These are phyloP conservation scores for Tricholoma saponaceum DNA, from an alignment of 768 basidiomycete genomes.

Conservation along the genomic window DNA sequence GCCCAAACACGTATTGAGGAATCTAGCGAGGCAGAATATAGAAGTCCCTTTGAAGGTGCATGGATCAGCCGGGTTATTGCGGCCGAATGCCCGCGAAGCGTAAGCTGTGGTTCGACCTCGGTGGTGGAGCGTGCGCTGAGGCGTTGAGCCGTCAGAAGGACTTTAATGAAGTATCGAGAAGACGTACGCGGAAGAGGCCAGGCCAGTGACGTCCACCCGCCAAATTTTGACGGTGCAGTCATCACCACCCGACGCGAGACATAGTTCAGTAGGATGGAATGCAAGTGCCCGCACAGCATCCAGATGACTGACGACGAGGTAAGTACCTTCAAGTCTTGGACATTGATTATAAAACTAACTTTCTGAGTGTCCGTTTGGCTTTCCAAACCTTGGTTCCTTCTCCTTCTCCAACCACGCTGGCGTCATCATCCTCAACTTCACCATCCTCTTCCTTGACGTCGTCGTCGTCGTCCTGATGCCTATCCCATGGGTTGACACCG, in stretches of 20 bases:
- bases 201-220: slow-evolving; percentile 75
- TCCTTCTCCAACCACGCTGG: slow-evolving; percentile 59
- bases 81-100: slow-evolving; percentile 89
- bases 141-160: slow-evolving; percentile 14
- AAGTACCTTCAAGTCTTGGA: slow-evolving; percentile 11
- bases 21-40: slow-evolving; percentile 93
- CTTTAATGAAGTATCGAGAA: slow-evolving; percentile 8
- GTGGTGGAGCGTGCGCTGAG: slow-evolving; percentile 64
- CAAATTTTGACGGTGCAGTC: slow-evolving; percentile 96
- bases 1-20: slow-evolving; percentile 92
- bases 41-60: slow-evolving; percentile 65
- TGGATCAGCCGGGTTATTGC: slow-evolving; percentile 85
- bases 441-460: slow-evolving; percentile 72
- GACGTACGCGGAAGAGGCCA: slow-evolving; percentile 76
- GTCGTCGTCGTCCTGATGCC: slow-evolving; percentile 52
- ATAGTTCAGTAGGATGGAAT: slow-evolving; percentile 83
- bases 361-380: slow-evolving; percentile 81
- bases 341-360: slow-evolving; percentile 50
- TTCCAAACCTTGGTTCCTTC: slow-evolving; percentile 80
- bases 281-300: slow-evolving; percentile 89
- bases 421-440: slow-evolving; percentile 62
- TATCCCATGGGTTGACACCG: slow-evolving; percentile 48
- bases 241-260: slow-evolving; percentile 90
- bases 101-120: slow-evolving; percentile 91
- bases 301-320: slow-evolving; percentile 61